Evolutionary conservation across 495 filamentous ascomycete genomes (phyloP).

Genomic region (Hyaloscypha finlandica): DNA sequence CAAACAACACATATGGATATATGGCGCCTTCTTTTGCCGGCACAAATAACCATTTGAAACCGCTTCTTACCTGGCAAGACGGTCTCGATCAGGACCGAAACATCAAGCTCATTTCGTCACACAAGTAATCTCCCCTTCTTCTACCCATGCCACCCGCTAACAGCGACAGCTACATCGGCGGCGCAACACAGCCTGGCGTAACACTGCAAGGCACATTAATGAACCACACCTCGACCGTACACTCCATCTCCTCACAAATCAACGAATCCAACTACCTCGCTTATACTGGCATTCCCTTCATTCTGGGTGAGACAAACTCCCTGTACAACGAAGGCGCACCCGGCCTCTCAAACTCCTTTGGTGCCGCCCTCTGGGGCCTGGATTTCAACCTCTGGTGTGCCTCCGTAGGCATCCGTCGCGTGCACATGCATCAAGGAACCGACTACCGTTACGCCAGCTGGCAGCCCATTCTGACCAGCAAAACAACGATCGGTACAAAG

Average conservation of each 20-base stretch:
- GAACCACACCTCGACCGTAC: conserved; percentile 61
- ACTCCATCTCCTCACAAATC: conserved; percentile 40
- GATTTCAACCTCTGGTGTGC: conserved; percentile 67
- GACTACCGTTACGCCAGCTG: conserved; percentile 61
- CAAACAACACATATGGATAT: conserved; percentile 48
- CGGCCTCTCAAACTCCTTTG: conserved; percentile 68
- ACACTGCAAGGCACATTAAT: conserved; percentile 65
- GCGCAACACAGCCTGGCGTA: conserved; percentile 61
- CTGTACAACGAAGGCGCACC: conserved; percentile 65
- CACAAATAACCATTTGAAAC: conserved; percentile 52
- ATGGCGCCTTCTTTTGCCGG: conserved; percentile 65
- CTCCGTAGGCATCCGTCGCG: conserved; percentile 54
- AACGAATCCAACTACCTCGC: conserved; percentile 41
- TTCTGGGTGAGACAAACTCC: conserved; percentile 67
- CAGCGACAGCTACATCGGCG: conserved; percentile 60
- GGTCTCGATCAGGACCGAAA: conserved; percentile 51
- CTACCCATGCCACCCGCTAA: conserved; percentile 5
- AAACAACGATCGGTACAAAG: conserved; percentile 59
- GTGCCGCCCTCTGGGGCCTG: conserved; percentile 68
- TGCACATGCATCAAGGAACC: conserved; percentile 69
- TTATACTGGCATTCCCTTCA: conserved; percentile 51
- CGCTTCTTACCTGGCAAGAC: conserved; percentile 50
- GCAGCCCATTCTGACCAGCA: conserved; percentile 59
- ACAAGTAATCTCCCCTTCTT: conserved; percentile 52
- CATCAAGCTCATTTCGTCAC: conserved; percentile 59